A percentile compares a stretch with the other conserved stretches of the same genome.
Evolutionary conservation across 192 early-diverging fungal species (phyloP).

Genomic region (Linnemannia hyalina): DNA sequence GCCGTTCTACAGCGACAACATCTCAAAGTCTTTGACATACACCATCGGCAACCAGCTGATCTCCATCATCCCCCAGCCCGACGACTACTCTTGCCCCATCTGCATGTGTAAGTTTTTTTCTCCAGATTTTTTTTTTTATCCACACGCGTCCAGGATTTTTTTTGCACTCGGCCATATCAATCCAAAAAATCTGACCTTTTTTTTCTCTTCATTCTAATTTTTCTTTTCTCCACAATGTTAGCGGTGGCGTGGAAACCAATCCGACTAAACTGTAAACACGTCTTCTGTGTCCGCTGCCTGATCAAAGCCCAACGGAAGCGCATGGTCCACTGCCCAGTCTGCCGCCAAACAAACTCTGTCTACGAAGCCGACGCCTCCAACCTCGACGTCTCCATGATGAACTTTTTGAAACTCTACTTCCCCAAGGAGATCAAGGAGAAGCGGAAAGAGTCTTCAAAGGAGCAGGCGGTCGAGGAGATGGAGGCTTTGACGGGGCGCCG

Average conservation of each 20-base stretch:
- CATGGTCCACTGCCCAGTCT: slow-evolving; percentile 81
- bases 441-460: slow-evolving; percentile 71
- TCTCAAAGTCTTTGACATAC: slow-evolving; percentile 71
- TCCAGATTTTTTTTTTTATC: background rate
- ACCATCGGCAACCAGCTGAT: slow-evolving; percentile 74
- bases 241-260: slow-evolving; percentile 84
- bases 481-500: slow-evolving; percentile 65
- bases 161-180: background rate
- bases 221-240: slow-evolving; percentile 17
- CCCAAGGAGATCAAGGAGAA: slow-evolving; percentile 83
- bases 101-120: slow-evolving; percentile 67
- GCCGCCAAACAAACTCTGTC: slow-evolving; percentile 73
- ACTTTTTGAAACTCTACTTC: slow-evolving; percentile 84
- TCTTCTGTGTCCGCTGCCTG: slow-evolving; percentile 86
- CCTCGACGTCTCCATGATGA: slow-evolving; percentile 74
- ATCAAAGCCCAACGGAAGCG: slow-evolving; percentile 77
- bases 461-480: slow-evolving; percentile 76
- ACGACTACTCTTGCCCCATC: slow-evolving; percentile 87
- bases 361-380: slow-evolving; percentile 69
- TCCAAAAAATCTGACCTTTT: background rate
- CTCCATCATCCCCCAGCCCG: slow-evolving; percentile 82
- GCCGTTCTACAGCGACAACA: slow-evolving; percentile 64
- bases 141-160: background rate
- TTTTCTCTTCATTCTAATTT: background rate
- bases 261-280: slow-evolving; percentile 78